phyloP scores from a whole-genome alignment of 768 basidiomycete species.

The Clathrus columnatus region DNA sequence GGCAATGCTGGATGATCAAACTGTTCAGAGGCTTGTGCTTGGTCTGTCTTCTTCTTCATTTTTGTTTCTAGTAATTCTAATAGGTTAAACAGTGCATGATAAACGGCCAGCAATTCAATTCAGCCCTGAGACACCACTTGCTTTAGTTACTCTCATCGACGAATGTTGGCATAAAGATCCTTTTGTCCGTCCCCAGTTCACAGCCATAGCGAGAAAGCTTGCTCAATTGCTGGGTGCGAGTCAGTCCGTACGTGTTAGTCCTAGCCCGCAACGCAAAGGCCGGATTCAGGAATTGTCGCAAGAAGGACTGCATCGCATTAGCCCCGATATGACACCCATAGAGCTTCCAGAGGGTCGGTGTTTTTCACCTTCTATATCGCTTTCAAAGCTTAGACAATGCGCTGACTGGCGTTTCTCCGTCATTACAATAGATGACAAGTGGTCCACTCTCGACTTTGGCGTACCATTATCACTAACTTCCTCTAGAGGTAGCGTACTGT shows the following conservation, averaged over 20 bases:
- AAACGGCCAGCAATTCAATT: conserved; percentile 42
- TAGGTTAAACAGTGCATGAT: conserved; percentile 33
- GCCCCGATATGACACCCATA: conserved; percentile 7
- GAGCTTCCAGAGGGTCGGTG: conserved; percentile 1
- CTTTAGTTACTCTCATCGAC: conserved; percentile 37
- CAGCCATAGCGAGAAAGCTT: conserved; percentile 36
- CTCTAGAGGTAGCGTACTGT: background rate
- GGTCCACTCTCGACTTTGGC: background rate
- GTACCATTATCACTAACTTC: background rate
- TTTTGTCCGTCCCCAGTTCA: conserved; percentile 43
- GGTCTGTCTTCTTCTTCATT: conserved; percentile 25
- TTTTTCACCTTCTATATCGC: background rate
- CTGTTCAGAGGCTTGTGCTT: conserved; percentile 42
- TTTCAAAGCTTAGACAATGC: conserved; percentile 1
- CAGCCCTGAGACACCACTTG: conserved; percentile 25
- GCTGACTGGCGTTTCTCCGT: too few species aligned
- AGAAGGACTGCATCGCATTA: background rate
- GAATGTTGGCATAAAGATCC: conserved; percentile 52
- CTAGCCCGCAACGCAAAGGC: background rate
- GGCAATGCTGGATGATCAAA: conserved; percentile 40
- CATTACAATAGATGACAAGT: background rate
- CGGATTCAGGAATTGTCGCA: background rate
- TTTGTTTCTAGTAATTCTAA: conserved; percentile 1
- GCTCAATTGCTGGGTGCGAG: conserved; percentile 34
- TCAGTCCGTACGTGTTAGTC: conserved; percentile 23